These are phyloP conservation scores for Psophocarpus tetragonolobus DNA, from an alignment of 306 rosid genomes.

Conservation along the genomic window DNA sequence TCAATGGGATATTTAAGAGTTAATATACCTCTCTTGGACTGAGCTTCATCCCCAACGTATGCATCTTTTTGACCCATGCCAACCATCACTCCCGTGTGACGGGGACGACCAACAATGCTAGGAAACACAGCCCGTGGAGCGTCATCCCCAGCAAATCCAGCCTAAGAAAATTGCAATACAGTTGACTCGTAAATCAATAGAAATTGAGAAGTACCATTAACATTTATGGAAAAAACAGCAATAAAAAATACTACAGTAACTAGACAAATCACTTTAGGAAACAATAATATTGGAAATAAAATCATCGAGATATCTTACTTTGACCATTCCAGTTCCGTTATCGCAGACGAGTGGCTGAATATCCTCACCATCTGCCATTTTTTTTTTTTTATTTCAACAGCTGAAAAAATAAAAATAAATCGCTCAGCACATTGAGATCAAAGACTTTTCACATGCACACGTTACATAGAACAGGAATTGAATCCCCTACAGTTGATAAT, in stretches of 20 bases:
- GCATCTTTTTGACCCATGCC: conserved; percentile 98
- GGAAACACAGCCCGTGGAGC: conserved; percentile 97
- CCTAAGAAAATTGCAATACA: conserved; percentile 48
- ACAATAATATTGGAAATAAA: not conserved
- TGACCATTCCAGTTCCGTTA: conserved; percentile 94
- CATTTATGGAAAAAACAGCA: not conserved
- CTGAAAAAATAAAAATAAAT: conserved; percentile 20
- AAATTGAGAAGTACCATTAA: not conserved
- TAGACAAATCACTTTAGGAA: not conserved
- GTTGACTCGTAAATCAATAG: not conserved
- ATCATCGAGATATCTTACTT: conserved; percentile 44
- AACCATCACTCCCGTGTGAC: conserved; percentile 94
- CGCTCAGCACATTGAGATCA: conserved; percentile 2
- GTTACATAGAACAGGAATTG: not conserved
- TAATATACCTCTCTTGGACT: conserved; percentile 83
- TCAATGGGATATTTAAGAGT: conserved; percentile 87
- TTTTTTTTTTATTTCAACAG: conserved; percentile 39
- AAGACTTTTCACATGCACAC: not conserved
- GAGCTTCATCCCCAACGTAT: conserved; percentile 93
- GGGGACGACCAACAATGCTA: conserved; percentile 90
- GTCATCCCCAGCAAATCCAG: conserved; percentile 97
- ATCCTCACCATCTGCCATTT: conserved; percentile 86
- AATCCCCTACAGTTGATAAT: not conserved
- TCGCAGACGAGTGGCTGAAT: conserved; percentile 94
- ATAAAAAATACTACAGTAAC: not conserved